Evolutionary conservation across 2,329 filamentous ascomycete species (phyloP), one percentile per base, ranked within the genome.

Genomic region (Colletotrichum endophyticum): DNA sequence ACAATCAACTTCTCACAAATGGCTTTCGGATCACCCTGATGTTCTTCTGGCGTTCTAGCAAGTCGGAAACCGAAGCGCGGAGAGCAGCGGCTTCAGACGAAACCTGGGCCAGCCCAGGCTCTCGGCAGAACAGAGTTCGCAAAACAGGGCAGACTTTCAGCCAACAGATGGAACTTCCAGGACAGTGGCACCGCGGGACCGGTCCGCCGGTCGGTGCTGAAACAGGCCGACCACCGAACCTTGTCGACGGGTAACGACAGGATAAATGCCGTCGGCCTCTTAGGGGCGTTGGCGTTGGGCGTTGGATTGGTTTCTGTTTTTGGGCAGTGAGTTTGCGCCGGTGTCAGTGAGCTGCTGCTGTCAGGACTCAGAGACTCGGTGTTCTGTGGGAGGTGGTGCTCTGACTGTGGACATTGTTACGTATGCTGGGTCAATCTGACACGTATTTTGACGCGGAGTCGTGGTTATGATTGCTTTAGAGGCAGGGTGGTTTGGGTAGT

Each of bases 181-280:
- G 70, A 73, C 22, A 49, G 12, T 63, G 64, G 73, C 62, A 49
- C 73, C 59, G 64, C 70, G 73, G 73, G 70, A 70, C 73, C 59
- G 70, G 64, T 66, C 70, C 73, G 44, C 63, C 49, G 27, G 64
- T 73, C 59, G 64, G 64, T 76, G 70, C 64, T 72, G 66, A 76
- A 73, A 76, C 73, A 49, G 22, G 59, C 59, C 64, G 59, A 73
- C 73, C 44, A 61, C 64, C 64, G 64, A 73, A 73, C 73, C 73
- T 73, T 73, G 73, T 73, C 70, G 64, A 69, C 25, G 32, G 15
- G 34, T 16, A 28, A 62, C 27, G 67, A 44, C 66, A 15, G 34
- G 34, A 49, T 39, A 63, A 53, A 70, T 70, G 68, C 68, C 68
- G 57, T 70, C 22, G 57, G 57, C 25, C 19, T 66, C 44, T 30